Evolutionary conservation across 148 eudicot species (phyloP).

Genomic region (Euryodendron excelsum): DNA sequence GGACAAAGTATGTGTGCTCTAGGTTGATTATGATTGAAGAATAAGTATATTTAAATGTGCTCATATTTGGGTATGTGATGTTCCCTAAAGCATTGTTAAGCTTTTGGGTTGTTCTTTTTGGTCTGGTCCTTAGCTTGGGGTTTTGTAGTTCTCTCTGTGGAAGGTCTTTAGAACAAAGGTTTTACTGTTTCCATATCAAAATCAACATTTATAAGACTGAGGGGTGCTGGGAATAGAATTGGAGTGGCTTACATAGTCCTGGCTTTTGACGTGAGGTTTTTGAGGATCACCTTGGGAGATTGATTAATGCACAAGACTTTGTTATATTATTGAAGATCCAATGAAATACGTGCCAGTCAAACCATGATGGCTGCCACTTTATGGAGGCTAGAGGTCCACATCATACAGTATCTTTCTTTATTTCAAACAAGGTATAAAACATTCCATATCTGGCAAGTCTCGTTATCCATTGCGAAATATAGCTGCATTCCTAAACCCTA

Average conservation of each 20-base stretch:
- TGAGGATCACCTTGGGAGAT: neutral
- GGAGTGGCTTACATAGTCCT: neutral
- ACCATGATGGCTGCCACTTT: constrained; percentile 14
- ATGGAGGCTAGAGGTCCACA: constrained; percentile 40
- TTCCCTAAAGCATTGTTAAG: neutral
- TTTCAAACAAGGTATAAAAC: constrained; percentile 5
- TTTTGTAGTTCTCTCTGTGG: neutral
- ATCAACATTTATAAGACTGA: neutral
- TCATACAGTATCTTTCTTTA: constrained; percentile 19
- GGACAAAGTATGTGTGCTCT: neutral
- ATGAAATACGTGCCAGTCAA: constrained; percentile 35
- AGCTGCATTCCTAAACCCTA: constrained; percentile 16
- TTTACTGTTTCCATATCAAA: neutral
- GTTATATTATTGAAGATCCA: constrained; percentile 15
- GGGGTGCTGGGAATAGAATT: neutral
- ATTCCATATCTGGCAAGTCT: constrained; percentile 29
- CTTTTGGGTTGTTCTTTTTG: neutral
- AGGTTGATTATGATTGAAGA: neutral
- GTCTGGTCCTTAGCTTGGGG: neutral
- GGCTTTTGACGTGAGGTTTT: neutral
- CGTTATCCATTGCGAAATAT: neutral
- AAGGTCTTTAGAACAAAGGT: neutral
- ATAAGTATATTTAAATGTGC: too few relatives aligned
- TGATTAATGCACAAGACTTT: neutral
- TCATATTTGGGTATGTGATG: constrained; percentile 1